Evolutionary conservation across 2,329 filamentous ascomycete species (phyloP), one percentile per base, ranked within the genome.

Genomic region (Aspergillus sp.): DNA sequence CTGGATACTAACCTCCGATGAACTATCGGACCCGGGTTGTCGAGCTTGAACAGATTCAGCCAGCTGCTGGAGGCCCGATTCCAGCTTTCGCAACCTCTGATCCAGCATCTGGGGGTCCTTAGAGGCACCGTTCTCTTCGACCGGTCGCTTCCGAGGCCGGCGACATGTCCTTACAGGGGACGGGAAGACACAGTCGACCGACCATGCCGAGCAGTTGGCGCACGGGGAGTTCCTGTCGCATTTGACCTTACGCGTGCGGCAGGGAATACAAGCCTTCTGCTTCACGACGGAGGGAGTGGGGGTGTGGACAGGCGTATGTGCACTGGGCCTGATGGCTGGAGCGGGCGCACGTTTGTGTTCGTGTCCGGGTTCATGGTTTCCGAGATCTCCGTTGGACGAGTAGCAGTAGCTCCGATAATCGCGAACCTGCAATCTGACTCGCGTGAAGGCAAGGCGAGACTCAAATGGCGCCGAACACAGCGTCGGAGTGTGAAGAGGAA

Each of bases 221-320:
- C 50, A 54, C 10, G 51, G 50, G 26, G 42, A 36, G 6, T 43
- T 37, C 33, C 45, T 40, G 34, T 52, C 47, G 26, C 50, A 55
- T 42, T 47, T 52, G 24, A 53, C 42, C 36, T 53, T 53, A 30
- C 51, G 44, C 24, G 33, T 35, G 16, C 47, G 40, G 37, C 51
- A 55, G n/a, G 43, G 42, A 12, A 40, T 38, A 30, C 52, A 55
- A 15, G 52, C 30, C 14, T 42, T 44, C 10, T 20, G 29, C 30
- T 44, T 42, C n/a, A 38, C 2, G n/a, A 42, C 22, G 5, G 24
- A 11, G 20, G 34, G 15, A 16, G 28, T 16, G 25, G 19, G 19
- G 10, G 19, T 10, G 6, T 22, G 19, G 19, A 22, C 19, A 22
- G 19, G 19, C 10, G 19, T 10, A 22, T 22, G 5, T 22, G 19